Evolutionary conservation across 257 asterid genomes (phyloP).

Genomic region (Jacaranda copaia): DNA sequence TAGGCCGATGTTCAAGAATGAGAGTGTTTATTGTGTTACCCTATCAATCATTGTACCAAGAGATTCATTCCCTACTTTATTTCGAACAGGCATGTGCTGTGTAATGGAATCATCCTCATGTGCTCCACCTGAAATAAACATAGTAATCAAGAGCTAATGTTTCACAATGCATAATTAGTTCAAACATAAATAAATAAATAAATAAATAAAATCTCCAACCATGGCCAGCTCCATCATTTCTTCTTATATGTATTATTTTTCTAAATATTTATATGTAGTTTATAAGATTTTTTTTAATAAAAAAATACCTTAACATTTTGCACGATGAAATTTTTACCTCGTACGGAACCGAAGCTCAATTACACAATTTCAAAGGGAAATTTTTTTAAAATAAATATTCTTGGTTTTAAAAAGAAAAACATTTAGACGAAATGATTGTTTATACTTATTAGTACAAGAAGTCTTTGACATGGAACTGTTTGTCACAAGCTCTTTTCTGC

Average conservation of each 20-base stretch:
- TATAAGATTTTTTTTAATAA: no score
- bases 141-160: conserved; percentile 29
- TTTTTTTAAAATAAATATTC: not conserved
- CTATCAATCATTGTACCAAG: conserved; percentile 22
- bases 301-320: no score
- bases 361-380: no score
- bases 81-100: conserved; percentile 35
- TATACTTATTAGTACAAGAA: not conserved
- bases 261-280: no score
- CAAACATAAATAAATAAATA: not conserved
- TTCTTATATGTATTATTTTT: not conserved
- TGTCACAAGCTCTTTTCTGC: conserved; percentile 28
- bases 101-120: conserved; percentile 33
- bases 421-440: conserved; percentile 3
- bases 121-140: conserved; percentile 36
- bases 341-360: no score
- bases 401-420: not conserved
- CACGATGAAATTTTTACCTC: no score
- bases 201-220: not conserved
- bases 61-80: conserved; percentile 25
- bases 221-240: not conserved
- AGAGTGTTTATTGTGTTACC: not conserved
- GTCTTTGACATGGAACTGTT: conserved; percentile 25
- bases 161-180: not conserved
- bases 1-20: conserved; percentile 22